Base-by-base conservation (phyloP, 2,329 filamentous ascomycete genomes). In the Huntiella decipiens region DNA sequence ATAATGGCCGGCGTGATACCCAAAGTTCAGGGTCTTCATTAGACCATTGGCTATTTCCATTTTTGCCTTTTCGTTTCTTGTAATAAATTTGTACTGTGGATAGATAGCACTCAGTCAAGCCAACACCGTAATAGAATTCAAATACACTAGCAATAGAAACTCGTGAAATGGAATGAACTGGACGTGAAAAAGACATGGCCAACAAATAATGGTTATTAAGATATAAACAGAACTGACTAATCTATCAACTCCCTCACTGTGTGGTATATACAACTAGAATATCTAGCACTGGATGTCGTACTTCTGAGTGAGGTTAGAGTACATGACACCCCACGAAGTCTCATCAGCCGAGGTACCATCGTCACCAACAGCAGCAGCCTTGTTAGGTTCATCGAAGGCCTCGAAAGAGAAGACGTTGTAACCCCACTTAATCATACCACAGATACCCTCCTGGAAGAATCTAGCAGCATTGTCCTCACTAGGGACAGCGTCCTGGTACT, bases 321-420 rank as follows among this genome's bases (percentile, higher is more conserved):
- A 74, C 68, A 77, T 80, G 37, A 74, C 72, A 54, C 79, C 78
- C 79, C 79, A 82, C 54, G 78, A 69, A 33, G 69, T 76, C 68
- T 82, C 77, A 54, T 78, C 71, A 41, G 66, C 70, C 8, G 63
- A 60, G 52, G 69, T 60, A 52, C 78, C 78, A 55, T 77, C 73
- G 56, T 79, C 69, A 54, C 79, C 78, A 50, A 69, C 61, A 52
- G 68, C 71, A 38, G 66, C 59, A 45, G 77, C 75, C 71, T 82
- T 82, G 74, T 75, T 80, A 49, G 70, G 64, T 70, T 83, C 79
- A 54, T 82, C 78, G 54, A 79, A 81, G 38, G 77, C 77, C 66
- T 82, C 78, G 53, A 83, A 83, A 62, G 73, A 79, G 63, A 82
- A 82, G 46, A 76, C 71, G 54, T 81, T 79, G 52, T 75, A 66